Base-by-base conservation (phyloP, 805 yeast genomes). In the Peterozyma xylosa region DNA sequence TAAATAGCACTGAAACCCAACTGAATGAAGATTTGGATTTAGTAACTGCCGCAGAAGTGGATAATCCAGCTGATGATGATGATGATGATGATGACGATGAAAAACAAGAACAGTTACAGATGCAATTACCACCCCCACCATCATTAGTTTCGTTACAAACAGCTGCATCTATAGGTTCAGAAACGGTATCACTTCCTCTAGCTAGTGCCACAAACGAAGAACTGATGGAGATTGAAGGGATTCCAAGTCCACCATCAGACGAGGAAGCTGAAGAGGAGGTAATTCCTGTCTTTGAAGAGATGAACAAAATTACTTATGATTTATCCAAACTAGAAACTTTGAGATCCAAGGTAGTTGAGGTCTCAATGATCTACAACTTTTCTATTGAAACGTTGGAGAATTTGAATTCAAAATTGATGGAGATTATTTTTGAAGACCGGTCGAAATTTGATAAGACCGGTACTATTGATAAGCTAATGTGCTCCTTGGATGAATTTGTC, bases 371-470 rank as follows among this genome's bases (percentile, higher is more conserved):
- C 7, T 16, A 53, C 11, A 62, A 54, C 11, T 60, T 61, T 41
- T 61, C 73, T 1, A 66, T 82, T 9, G 89, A 82, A 40, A 55
- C 67, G 38, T 60, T 80, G 15, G 90, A 85, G 56, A 74, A 73
- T 40, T 53, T 83, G 21, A 82, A 81, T 65, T 80, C 96, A 2
- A 68, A 70, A 38, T 54, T 89, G 40, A 77, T 86, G 66, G 89
- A 83, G 39, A 66, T 80, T 13, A 70, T 86, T 6, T 91, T 96
- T 95, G 62, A 67, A 9, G 77, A 78, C 50, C 70, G 93, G 41
- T 56, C 66, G 37, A 60, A 64, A 3, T 62, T 74, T 64, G 73
- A 76, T 51, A 75, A 73, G 50, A 52, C 62, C 1, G 48, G 43
- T 2, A 64, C 77, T 5, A 51, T 74, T 27, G 50, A 53, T 3